Evolutionary conservation across 1,284 basidiomycete species (phyloP).

Genomic region (Marasmius oreades): DNA sequence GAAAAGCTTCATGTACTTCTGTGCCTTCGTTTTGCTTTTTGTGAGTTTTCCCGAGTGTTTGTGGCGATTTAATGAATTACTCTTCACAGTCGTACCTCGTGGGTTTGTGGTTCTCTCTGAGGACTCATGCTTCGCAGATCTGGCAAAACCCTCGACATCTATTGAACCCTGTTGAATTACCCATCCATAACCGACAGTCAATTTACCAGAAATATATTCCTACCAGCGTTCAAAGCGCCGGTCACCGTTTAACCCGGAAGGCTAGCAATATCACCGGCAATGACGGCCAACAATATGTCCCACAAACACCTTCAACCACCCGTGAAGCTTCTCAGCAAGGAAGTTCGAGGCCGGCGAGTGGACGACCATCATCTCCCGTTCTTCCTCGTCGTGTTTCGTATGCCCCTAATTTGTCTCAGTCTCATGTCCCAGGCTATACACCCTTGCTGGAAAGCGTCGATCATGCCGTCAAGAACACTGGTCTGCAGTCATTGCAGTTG

Average conservation of each 20-base stretch:
- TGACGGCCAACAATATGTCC: slow-evolving; percentile 29
- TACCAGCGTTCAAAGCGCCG: slow-evolving; percentile 12
- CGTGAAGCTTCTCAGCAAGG: slow-evolving; percentile 26
- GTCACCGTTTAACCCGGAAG: slow-evolving; percentile 35
- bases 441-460: slow-evolving; percentile 80
- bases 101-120: slow-evolving; percentile 97
- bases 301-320: slow-evolving; percentile 35
- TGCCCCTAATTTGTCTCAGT: slow-evolving; percentile 37
- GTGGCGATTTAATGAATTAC: neutral
- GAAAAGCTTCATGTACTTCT: slow-evolving; percentile 92
- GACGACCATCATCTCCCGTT: slow-evolving; percentile 33
- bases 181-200: slow-evolving; percentile 61
- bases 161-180: slow-evolving; percentile 65
- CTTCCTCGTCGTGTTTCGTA: slow-evolving; percentile 54
- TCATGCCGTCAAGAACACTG: slow-evolving; percentile 64
- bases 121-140: slow-evolving; percentile 97
- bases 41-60: slow-evolving; percentile 48
- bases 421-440: slow-evolving; percentile 39
- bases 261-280: slow-evolving; percentile 37
- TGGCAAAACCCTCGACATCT: slow-evolving; percentile 97
- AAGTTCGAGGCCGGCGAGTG: slow-evolving; percentile 14
- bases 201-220: slow-evolving; percentile 67
- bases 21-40: slow-evolving; percentile 84
- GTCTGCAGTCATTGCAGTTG: slow-evolving; percentile 52
- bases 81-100: slow-evolving; percentile 84